Base-by-base conservation (phyloP, 192 early-diverging fungal genomes). In the Backusella australiensis region DNA sequence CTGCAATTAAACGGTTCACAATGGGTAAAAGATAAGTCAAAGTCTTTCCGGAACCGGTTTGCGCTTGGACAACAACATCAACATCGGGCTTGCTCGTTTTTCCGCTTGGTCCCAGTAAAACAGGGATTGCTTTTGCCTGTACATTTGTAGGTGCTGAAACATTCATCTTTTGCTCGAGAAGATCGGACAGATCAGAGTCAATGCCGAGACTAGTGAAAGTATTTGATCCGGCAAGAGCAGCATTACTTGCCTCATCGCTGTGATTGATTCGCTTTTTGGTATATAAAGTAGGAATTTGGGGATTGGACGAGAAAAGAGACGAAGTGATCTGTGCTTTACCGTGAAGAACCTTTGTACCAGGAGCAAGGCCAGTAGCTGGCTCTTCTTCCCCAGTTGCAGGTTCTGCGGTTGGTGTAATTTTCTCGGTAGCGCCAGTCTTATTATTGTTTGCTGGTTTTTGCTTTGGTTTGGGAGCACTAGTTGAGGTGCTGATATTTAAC, bases 31-130 rank as follows among this genome's bases (percentile, higher is more conserved):
- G 86, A 77, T 95, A 99, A 2, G 97, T 88, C 53, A 99, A 85
- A 0, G 98, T 99, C 80, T 99, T 99, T 73, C 98, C 98, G 6
- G 96, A 97, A 68, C 98, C 98, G 3, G 97, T 99, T 74, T 96
- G 94, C 17, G 97, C 95, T 80, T 98, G 95, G 52, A 99, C 89
- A 72, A 99, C 89, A 17, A 93, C 89, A 82, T 99, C 97, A 35
- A 84, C 91, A 78, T 89, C 88, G 7, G 72, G 66, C 15, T 77
- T 76, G 3, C 73, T 70, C 5, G 88, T 82, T 34, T 81, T 77
- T n/a, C 82, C 75, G 8, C 80, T 81, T 21, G 87, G 85, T 63
- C 87, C 86, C 0, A 95, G 79, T 41, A 95, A 77, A 23, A 90
- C 72, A 2, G 97, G 96, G 32, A 99, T 87, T 12, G 96, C 91